Evolutionary conservation across 1,284 basidiomycete genomes (phyloP), one percentile per base, ranked within the genome.

Genomic region (Ustilago bromivora): DNA sequence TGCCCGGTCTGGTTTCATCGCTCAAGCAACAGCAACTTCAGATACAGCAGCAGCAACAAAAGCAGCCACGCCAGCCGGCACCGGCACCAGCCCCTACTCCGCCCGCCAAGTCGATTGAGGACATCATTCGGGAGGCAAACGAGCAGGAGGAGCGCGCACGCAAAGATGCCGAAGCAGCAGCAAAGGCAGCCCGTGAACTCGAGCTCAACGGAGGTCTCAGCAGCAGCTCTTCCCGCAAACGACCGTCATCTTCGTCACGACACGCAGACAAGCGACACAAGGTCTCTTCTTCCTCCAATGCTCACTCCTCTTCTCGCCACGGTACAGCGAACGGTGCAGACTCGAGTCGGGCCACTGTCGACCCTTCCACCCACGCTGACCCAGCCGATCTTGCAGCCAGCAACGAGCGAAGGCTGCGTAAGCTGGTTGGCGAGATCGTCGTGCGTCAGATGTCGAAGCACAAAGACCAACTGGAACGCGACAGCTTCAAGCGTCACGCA

Each of bases 381-480:
- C 43, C 47, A 4, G 57, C 46, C 36, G 71, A 62, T 3, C 41
- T 63, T 34, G 52, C 63, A 38, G 62, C 66, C 10, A 56, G 61
- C 53, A 70, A 69, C 49, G 83, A 81, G 63, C 78, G 78, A 86
- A 89, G 54, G 78, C 86, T 98, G 73, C 87, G 91, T 78, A 94
- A 94, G 86, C 89, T 98, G 28, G 91, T 99, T 9, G 93, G 95
- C 28, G 91, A 92, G 15, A 90, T 97, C 2, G 96, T 98, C 35
- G 96, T 99, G 46, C 92, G 91, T 84, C 91, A 89, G 70, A 94
- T 98, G 93, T 93, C 92, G 60, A 96, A 95, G 88, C 92, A 97
- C 86, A 90, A 91, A 76, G 90, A 92, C 65, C 88, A 91, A 66
- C 90, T 98, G 87, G 92, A 94, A 64, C 90, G 91, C 64, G 95